phyloP scores from a whole-genome alignment of 2,329 filamentous ascomycete species.

The Onygenales sp. region DNA sequence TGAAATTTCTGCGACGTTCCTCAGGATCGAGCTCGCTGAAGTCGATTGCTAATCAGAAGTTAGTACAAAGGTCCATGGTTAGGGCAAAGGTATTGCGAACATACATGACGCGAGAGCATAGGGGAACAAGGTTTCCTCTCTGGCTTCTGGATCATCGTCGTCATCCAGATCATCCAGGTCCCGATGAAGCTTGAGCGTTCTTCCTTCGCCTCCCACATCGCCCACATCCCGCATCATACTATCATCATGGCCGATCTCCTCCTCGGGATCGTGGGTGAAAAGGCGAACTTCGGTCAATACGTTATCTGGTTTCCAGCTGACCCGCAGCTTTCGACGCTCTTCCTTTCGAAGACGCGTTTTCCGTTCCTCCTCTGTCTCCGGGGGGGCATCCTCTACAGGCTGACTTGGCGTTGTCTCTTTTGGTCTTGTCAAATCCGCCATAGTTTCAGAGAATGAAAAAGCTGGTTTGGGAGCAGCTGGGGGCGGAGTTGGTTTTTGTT shows the following conservation, averaged over 20 bases:
- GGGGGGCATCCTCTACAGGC: constrained; percentile 41
- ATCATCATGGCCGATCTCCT: constrained; percentile 50
- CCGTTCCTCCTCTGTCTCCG: constrained; percentile 52
- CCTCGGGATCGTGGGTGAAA: constrained; percentile 55
- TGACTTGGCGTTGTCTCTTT: constrained; percentile 45
- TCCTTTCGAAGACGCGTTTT: constrained; percentile 52
- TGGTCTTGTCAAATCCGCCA: constrained; percentile 45
- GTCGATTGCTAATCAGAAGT: constrained; percentile 27
- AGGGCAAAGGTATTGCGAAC: constrained; percentile 8
- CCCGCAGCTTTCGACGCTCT: constrained; percentile 49
- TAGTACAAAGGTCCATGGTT: constrained; percentile 7
- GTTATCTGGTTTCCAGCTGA: constrained; percentile 51
- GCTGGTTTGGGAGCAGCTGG: constrained; percentile 26
- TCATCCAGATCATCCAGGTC: constrained; percentile 50
- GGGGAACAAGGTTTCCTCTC: constrained; percentile 31
- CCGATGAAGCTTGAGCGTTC: constrained; percentile 41
- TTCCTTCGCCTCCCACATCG: constrained; percentile 49
- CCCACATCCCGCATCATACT: constrained; percentile 49
- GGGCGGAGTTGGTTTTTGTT: constrained; percentile 19
- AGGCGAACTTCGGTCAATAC: constrained; percentile 47
- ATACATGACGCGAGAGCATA: constrained; percentile 27
- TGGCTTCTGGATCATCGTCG: constrained; percentile 47
- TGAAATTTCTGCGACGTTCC: constrained; percentile 27
- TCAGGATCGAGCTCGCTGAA: constrained; percentile 25
- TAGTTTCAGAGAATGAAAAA: constrained; percentile 40